Conservation (phyloP, 148 eudicot genomes). For the Fagopyrum esculentum region DNA sequence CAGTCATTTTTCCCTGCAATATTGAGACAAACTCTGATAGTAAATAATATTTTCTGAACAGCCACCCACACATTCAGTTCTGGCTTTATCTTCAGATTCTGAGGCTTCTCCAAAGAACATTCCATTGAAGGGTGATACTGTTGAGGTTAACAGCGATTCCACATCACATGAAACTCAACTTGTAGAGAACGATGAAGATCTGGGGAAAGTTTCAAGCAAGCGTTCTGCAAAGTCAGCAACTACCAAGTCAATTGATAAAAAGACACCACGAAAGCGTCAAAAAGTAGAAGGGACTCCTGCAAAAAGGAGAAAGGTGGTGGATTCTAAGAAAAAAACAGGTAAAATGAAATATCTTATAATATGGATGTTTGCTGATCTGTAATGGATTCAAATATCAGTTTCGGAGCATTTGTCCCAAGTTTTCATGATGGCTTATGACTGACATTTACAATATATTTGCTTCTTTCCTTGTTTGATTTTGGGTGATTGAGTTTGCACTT, state of each 20-base stretch:
- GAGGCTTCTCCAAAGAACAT: conserved; percentile 38
- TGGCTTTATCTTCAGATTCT: conserved; percentile 56
- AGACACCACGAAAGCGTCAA: conserved; percentile 24
- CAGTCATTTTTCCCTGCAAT: not conserved
- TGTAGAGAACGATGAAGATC: conserved; percentile 20
- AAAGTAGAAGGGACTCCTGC: conserved; percentile 26
- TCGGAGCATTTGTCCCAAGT: not conserved
- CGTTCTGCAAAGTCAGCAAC: conserved; percentile 15
- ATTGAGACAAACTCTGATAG: not conserved
- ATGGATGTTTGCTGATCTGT: not conserved
- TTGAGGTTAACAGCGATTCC: conserved; percentile 16
- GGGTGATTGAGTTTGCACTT: conserved; percentile 7
- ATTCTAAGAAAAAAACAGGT: conserved; percentile 19
- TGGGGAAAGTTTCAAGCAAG: conserved; percentile 16
- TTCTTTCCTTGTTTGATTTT: not conserved
- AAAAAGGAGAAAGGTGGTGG: conserved; percentile 39
- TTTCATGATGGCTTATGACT: not conserved
- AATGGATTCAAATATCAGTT: not conserved
- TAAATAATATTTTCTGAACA: conserved; percentile 15
- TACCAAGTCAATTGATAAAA: conserved; percentile 22
- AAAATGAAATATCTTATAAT: not conserved
- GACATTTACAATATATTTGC: not conserved
- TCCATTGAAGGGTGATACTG: conserved; percentile 26
- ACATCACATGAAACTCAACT: conserved; percentile 8
- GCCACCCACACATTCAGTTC: conserved; percentile 53